Percentiles rank a stretch among this genome's conserved stretches.
These are phyloP conservation scores for Neolentinus lepideus DNA, from an alignment of 1,284 basidiomycete genomes.

Conservation along the genomic window DNA sequence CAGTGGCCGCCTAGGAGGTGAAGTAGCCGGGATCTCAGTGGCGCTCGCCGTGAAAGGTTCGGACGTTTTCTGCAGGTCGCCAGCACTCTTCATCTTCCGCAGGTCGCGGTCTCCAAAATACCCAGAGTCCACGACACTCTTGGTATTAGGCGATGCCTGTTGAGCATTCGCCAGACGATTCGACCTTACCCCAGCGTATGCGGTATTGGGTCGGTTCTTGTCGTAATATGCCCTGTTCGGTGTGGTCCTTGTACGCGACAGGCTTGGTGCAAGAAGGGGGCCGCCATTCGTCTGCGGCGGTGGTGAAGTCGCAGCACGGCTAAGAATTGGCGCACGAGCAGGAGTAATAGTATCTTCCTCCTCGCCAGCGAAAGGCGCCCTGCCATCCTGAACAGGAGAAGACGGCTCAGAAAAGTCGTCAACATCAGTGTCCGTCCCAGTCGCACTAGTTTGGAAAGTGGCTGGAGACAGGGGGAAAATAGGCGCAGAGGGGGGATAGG, in stretches of 20 bases:
- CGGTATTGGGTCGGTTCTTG: slow-evolving; percentile 29
- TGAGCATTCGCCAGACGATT: slow-evolving; percentile 11
- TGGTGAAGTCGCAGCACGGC: slow-evolving; percentile 42
- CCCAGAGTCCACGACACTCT: slow-evolving; percentile 27
- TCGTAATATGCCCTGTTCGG: slow-evolving; percentile 58
- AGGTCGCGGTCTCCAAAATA: slow-evolving; percentile 51
- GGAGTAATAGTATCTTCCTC: slow-evolving; percentile 71
- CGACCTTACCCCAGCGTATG: slow-evolving; percentile 2
- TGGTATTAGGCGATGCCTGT: slow-evolving; percentile 2
- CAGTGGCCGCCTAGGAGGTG: slow-evolving; percentile 20
- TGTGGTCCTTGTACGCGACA: slow-evolving; percentile 62
- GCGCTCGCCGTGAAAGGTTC: slow-evolving; percentile 15
- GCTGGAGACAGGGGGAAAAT: slow-evolving; percentile 45
- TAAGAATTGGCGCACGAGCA: slow-evolving; percentile 44
- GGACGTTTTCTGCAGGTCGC: slow-evolving; percentile 52
- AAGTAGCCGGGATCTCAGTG: slow-evolving; percentile 31
- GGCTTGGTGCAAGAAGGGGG: slow-evolving; percentile 30
- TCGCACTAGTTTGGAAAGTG: slow-evolving; percentile 25
- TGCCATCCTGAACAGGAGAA: slow-evolving; percentile 12
- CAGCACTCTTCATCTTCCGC: slow-evolving; percentile 83
- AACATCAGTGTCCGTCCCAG: slow-evolving; percentile 41
- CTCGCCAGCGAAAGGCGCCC: slow-evolving; percentile 25
- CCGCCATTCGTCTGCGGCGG: slow-evolving; percentile 15
- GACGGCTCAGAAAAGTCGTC: slow-evolving; percentile 49
- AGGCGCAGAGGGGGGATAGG: slow-evolving; percentile 63